Percentiles rank a stretch among this genome's conserved stretches.
Conservation (phyloP, 2,329 filamentous ascomycete species). For the Ilyonectria sp. region DNA sequence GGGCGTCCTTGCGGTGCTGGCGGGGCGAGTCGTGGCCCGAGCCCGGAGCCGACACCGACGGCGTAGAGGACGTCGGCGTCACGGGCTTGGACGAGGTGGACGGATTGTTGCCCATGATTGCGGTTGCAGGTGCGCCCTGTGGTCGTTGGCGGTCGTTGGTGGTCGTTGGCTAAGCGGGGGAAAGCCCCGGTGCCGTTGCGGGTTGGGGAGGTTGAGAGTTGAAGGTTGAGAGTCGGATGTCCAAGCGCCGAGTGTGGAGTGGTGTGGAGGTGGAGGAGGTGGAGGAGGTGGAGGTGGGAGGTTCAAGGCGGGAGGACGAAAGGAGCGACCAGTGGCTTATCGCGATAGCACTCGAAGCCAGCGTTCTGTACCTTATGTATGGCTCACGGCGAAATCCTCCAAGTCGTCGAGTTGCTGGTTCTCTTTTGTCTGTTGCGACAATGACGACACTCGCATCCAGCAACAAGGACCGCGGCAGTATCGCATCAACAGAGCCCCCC, state of each 20-base stretch:
- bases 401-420: background rate
- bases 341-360: slow-evolving; percentile 11
- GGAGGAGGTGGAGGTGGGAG: slow-evolving; percentile 18
- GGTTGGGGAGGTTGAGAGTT: background rate
- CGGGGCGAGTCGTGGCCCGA: slow-evolving; percentile 50
- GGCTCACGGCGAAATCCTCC: background rate
- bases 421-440: background rate
- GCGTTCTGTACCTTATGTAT: background rate
- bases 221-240: background rate
- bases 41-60: slow-evolving; percentile 44
- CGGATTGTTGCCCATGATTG: slow-evolving; percentile 57
- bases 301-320: slow-evolving; percentile 21
- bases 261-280: slow-evolving; percentile 4
- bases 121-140: background rate
- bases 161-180: background rate
- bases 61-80: slow-evolving; percentile 48
- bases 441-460: background rate
- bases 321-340: slow-evolving; percentile 26
- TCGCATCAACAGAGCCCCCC: background rate
- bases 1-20: slow-evolving; percentile 55
- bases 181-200: slow-evolving; percentile 13
- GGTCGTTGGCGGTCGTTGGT: background rate
- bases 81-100: slow-evolving; percentile 56
- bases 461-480: background rate
- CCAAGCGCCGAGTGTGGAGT: background rate